Base-by-base conservation (phyloP, 1,284 basidiomycete genomes). In the Leccinum ambiguum region DNA sequence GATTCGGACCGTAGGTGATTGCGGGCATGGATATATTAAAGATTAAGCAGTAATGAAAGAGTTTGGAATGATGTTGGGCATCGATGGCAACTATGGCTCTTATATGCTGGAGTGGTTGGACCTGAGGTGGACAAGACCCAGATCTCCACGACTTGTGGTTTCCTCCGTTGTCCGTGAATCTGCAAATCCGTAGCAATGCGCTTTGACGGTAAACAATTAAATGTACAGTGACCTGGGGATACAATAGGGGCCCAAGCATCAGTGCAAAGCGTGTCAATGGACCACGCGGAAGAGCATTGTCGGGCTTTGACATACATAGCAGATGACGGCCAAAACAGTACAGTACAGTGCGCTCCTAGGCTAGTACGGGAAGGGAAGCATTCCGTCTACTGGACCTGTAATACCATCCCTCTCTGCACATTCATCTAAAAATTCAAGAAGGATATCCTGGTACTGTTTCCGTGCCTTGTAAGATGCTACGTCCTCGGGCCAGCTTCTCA, bases 401-500 rank as follows among this genome's bases (percentile, higher is more conserved):
- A 61, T 18, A 1, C 66, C 73, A 63, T 74, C 74, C 63, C 77
- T 73, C 36, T 75, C 72, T 53, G 84, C 84, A 63, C 76, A 73
- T 62, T 75, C 71, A 66, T 88, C 86, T 58, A 88, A 72, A 45
- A 80, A 84, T 4, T 75, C 74, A 48, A 88, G 72, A 59, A 87
- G 74, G 18, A 77, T 72, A 6, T 82, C 79, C 30, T 75, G 76
- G 71, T 81, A 88, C 61, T 82, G 75, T 16, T 74, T 72, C 64
- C 81, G 82, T 21, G 85, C 88, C 73, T 91, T 92, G 75, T 88
- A 88, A 62, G 76, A 70, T 59, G 80, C 81, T 18, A 92, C 85
- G 63, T 88, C 88, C n/a, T 82, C 81, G 2, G 87, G 84, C 90
- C 90, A 45, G n/a, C 43, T 45, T 45, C 43, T 45, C 43, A 45